Conservation (phyloP, 805 yeast genomes). For the Suhomyces sp. region DNA sequence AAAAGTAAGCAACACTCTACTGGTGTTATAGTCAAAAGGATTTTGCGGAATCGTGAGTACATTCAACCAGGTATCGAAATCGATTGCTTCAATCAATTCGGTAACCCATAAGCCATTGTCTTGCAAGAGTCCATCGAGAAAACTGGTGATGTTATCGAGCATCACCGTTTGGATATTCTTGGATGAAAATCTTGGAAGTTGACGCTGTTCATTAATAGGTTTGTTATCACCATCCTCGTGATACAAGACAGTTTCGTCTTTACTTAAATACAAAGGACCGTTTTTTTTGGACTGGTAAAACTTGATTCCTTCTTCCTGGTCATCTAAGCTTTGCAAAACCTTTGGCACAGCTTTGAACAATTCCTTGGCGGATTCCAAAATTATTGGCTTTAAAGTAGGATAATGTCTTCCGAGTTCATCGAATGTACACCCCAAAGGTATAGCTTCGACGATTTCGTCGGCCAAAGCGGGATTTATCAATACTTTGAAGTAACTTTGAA, state of each 20-base stretch:
- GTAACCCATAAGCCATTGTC: conserved; percentile 49
- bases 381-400: conserved; percentile 62
- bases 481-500: conserved; percentile 44
- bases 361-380: conserved; percentile 46
- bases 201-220: not conserved
- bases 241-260: conserved; percentile 40
- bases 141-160: conserved; percentile 49
- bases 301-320: conserved; percentile 31
- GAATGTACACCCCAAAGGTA: conserved; percentile 60
- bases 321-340: conserved; percentile 13
- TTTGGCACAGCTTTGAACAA: conserved; percentile 40
- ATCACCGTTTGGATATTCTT: conserved; percentile 46
- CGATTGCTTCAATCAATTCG: conserved; percentile 34
- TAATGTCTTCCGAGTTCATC: conserved; percentile 85
- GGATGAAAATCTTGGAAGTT: conserved; percentile 35
- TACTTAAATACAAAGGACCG: conserved; percentile 40
- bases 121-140: conserved; percentile 51
- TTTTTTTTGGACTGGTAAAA: conserved; percentile 40
- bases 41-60: conserved; percentile 50
- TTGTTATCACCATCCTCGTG: conserved; percentile 34
- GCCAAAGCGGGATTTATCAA: conserved; percentile 51
- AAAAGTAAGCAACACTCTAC: conserved; percentile 52
- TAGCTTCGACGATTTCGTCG: conserved; percentile 47
- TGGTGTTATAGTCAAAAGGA: conserved; percentile 60
- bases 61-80: conserved; percentile 45